Percentiles rank a stretch among this genome's conserved stretches.
These are phyloP conservation scores for Colletotrichum euphorbiae DNA, from an alignment of 2,329 filamentous ascomycete species.

Conservation along the genomic window DNA sequence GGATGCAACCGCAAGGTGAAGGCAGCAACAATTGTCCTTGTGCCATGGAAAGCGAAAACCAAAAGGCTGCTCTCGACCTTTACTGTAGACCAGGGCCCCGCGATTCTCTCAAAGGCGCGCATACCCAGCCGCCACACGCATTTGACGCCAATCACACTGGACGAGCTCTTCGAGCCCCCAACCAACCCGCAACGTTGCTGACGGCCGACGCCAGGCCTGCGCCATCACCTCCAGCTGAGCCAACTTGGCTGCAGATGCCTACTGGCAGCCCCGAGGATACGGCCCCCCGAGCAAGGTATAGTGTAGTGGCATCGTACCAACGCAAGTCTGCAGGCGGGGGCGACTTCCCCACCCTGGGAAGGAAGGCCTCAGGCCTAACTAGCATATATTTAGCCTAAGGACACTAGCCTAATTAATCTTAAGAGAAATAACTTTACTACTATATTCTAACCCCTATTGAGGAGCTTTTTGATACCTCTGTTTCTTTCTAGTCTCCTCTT, in stretches of 20 bases:
- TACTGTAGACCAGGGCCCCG: background rate
- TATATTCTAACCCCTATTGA: too few relatives aligned
- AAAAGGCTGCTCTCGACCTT: background rate
- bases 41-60: background rate
- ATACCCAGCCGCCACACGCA: constrained; percentile 26
- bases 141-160: constrained; percentile 16
- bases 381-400: too few relatives aligned
- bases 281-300: background rate
- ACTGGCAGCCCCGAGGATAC: constrained; percentile 15
- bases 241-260: constrained; percentile 19
- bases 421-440: too few relatives aligned
- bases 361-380: too few relatives aligned
- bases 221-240: constrained; percentile 38
- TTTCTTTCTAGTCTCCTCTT: too few relatives aligned
- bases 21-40: constrained; percentile 16
- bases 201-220: constrained; percentile 24
- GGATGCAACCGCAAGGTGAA: background rate
- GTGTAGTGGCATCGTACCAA: background rate
- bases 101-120: background rate
- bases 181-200: constrained; percentile 5
- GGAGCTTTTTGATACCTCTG: too few relatives aligned
- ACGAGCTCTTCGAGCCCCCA: background rate
- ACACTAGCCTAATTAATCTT: too few relatives aligned
- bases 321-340: too few relatives aligned
- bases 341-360: too few relatives aligned